Evolutionary conservation across 768 basidiomycete species (phyloP), one percentile per base, ranked within the genome.

Genomic region (Russula compacta): DNA sequence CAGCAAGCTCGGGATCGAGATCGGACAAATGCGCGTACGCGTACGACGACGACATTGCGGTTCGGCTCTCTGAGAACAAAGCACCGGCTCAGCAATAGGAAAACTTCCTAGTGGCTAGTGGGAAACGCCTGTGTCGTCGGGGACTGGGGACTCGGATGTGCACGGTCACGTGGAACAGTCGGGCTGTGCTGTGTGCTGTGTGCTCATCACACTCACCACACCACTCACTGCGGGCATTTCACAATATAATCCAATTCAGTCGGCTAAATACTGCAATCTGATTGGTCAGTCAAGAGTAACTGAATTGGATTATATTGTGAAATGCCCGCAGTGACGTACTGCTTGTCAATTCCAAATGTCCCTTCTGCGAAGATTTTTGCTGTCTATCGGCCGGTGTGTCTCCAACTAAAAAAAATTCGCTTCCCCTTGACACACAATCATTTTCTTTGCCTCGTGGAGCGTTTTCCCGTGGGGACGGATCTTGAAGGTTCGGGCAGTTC

Each of bases 401-500:
- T 32, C 3, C 14, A 39, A 12, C n/a, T n/a, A n/a, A n/a, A n/a
- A n/a, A n/a, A n/a, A n/a, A n/a, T n/a, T n/a, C n/a, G n/a, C n/a
- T n/a, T 32, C 11, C 11, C 6, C 14, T n/a, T 44, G 24, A 59
- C 33, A 32, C n/a, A n/a, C n/a, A n/a, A n/a, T n/a, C n/a, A n/a
- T 14, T 38, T 32, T 12, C 24, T 7, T 35, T 17, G 19, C 19
- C 39, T 2, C 33, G 11, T 12, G 49, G 4, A 61, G 65, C 60
- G 59, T 1, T 21, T 58, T 38, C 53, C 58, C n/a, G 40, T 65
- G 6, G 66, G 66, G 14, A 56, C 29, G 6, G 66, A 66, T 38
- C 56, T 66, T 12, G 59, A 66, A 61, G 66, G 66, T 59, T 39
- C 38, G 50, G 1, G 10, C 15, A 19, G 17, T 40, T 17, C 35